phyloP scores from a whole-genome alignment of 768 basidiomycete species.

The Kwoniella sp. region DNA sequence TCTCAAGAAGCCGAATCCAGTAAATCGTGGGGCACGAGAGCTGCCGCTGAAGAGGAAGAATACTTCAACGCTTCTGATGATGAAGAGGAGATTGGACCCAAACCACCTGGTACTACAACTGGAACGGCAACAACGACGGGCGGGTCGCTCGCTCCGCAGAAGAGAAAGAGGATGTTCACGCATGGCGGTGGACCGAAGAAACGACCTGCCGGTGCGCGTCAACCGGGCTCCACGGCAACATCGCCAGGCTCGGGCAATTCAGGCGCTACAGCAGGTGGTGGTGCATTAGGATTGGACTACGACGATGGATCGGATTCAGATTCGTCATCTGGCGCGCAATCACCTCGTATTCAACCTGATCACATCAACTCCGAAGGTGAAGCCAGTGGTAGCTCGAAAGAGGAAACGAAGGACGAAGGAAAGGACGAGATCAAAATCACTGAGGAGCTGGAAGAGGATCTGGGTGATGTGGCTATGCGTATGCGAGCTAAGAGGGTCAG shows the following conservation, averaged over 20 bases:
- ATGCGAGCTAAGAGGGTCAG: conserved; percentile 72
- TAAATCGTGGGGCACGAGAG: conserved; percentile 47
- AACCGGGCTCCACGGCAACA: not conserved
- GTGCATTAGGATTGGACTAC: conserved; percentile 50
- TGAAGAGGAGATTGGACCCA: conserved; percentile 58
- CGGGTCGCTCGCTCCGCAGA: conserved; percentile 12
- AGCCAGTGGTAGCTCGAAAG: not conserved
- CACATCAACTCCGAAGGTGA: not conserved
- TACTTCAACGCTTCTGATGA: conserved; percentile 92
- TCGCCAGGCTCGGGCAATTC: not conserved
- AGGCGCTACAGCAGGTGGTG: conserved; percentile 6
- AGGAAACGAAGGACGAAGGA: not conserved
- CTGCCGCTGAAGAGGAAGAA: conserved; percentile 81
- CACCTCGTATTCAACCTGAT: conserved; percentile 22
- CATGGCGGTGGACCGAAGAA: conserved; percentile 55
- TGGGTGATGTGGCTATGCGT: conserved; percentile 58
- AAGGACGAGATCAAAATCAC: conserved; percentile 43
- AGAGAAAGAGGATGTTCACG: conserved; percentile 57
- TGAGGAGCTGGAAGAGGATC: conserved; percentile 54
- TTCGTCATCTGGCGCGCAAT: conserved; percentile 29
- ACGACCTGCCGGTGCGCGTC: conserved; percentile 60
- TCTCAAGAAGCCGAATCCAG: conserved; percentile 30
- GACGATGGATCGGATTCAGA: conserved; percentile 54
- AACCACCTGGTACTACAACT: conserved; percentile 3
- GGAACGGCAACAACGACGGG: not conserved